Evolutionary conservation across 2,329 filamentous ascomycete species (phyloP).

Genomic region (Microsporum ferrugineum): DNA sequence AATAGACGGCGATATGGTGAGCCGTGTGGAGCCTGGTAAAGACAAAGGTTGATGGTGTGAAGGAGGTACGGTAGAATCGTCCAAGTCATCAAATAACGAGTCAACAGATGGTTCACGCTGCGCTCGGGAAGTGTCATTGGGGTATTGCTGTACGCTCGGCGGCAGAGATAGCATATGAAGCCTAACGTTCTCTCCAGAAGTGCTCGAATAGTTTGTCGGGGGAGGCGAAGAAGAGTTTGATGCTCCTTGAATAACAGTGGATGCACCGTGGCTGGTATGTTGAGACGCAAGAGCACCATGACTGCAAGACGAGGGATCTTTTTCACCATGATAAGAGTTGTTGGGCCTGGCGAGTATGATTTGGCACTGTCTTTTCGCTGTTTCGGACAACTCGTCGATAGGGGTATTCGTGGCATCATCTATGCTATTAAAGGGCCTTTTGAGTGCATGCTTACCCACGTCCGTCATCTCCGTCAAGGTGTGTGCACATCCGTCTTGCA

Average conservation of each 20-base stretch:
- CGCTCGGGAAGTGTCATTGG: neutral
- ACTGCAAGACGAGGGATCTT: neutral
- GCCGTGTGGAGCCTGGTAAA: neutral
- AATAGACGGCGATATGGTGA: neutral
- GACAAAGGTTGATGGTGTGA: neutral
- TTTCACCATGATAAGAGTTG: neutral
- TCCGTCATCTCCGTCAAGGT: neutral
- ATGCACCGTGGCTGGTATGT: no score
- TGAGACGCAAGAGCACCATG: neutral
- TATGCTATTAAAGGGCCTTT: neutral
- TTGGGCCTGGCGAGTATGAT: no score
- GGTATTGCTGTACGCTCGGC: no score
- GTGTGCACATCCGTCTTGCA: no score
- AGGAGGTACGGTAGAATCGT: neutral
- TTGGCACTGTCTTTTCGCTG: neutral
- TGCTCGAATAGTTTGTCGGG: no score
- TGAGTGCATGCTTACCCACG: neutral
- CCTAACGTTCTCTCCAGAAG: no score
- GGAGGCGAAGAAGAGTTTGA: no score
- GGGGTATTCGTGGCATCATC: neutral
- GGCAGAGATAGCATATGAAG: no score
- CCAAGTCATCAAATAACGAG: constrained; percentile 8
- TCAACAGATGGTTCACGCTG: constrained; percentile 9
- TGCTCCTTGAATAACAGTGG: no score
- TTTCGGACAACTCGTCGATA: neutral